A percentile compares a stretch with the other conserved stretches of the same genome.
phyloP scores from a whole-genome alignment of 805 yeast genomes.

The Metschnikowia cerradonensis region DNA sequence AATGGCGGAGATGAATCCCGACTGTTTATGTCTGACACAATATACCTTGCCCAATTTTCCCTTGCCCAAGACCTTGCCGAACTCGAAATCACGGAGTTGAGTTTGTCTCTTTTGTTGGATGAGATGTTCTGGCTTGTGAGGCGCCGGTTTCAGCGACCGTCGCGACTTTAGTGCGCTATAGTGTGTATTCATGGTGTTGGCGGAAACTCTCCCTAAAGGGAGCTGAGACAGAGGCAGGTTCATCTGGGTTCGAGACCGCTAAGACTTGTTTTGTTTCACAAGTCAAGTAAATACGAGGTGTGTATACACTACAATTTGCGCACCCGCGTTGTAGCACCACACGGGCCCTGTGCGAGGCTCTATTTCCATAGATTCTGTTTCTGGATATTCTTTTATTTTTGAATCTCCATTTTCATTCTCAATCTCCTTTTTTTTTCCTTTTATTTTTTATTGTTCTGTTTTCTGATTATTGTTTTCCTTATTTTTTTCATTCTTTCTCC shows the following conservation, averaged over 20 bases:
- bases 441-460: not conserved
- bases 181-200: not conserved
- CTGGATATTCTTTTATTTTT: too few species aligned
- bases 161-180: not conserved
- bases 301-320: not conserved
- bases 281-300: not conserved
- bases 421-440: not conserved
- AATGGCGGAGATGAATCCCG: conserved; percentile 83
- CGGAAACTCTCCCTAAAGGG: not conserved
- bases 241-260: not conserved
- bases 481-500: not conserved
- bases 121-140: not conserved
- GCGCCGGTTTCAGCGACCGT: not conserved
- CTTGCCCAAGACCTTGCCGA: conserved; percentile 83
- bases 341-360: not conserved
- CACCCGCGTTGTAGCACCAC: not conserved
- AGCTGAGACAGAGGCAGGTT: conserved; percentile 1
- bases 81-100: conserved; percentile 66
- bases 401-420: too few species aligned
- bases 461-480: not conserved
- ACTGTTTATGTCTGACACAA: conserved; percentile 70
- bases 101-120: not conserved
- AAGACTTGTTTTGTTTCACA: not conserved
- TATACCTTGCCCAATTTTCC: conserved; percentile 94
- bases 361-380: not conserved